Percentiles rank a stretch among this genome's conserved stretches.
phyloP scores from a whole-genome alignment of 306 rosid genomes.

The Castanopsis chinensis region DNA sequence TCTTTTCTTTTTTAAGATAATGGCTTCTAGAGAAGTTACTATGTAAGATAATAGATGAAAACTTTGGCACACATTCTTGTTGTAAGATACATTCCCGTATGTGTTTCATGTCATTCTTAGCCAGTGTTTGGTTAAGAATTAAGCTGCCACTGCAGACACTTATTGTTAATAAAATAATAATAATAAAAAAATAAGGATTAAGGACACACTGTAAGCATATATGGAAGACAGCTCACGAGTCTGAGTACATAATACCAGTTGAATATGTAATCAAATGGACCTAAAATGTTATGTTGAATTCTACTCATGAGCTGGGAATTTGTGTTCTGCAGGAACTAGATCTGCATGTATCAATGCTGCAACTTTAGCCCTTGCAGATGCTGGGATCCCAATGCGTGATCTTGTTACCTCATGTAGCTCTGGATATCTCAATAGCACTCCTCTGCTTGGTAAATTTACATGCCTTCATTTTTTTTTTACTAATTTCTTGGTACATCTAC shows the following conservation, averaged over 20 bases:
- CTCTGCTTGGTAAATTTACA: constrained; percentile 66
- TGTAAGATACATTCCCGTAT: background rate
- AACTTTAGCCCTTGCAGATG: constrained; percentile 91
- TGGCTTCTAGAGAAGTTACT: background rate
- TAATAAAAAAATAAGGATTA: too few relatives aligned
- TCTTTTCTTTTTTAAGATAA: background rate
- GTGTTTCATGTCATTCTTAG: background rate
- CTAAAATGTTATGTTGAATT: background rate
- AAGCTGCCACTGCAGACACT: too few relatives aligned
- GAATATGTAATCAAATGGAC: background rate
- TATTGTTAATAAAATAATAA: too few relatives aligned
- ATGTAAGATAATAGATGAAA: background rate
- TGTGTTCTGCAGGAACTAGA: constrained; percentile 63
- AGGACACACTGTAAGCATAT: too few relatives aligned
- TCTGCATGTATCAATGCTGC: constrained; percentile 98
- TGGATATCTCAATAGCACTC: constrained; percentile 84
- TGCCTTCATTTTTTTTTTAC: background rate
- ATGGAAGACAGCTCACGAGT: background rate
- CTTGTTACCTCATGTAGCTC: constrained; percentile 91
- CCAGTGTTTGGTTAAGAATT: too few relatives aligned
- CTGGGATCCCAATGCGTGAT: constrained; percentile 94
- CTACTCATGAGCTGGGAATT: constrained; percentile 1
- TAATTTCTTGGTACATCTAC: background rate
- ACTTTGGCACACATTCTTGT: background rate
- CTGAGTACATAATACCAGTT: background rate